Conservation (phyloP, 768 basidiomycete species). For the Tubosaeta sp. region DNA sequence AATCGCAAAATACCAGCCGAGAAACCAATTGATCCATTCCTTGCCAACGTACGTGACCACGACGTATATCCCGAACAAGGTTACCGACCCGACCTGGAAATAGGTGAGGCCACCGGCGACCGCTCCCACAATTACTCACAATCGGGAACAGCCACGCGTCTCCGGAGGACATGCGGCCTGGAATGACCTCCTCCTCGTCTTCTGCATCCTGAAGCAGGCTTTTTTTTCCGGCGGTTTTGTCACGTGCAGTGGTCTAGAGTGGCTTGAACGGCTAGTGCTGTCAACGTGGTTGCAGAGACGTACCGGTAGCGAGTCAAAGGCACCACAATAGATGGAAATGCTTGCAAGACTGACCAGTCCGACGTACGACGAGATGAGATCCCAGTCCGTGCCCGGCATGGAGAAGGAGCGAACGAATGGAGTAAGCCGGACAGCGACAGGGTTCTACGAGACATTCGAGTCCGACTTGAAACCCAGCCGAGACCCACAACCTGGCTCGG, state of each 20-base stretch:
- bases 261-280: not conserved
- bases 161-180: constrained; percentile 55
- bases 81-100: constrained; percentile 61
- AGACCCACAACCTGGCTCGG: not conserved
- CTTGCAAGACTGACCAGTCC: constrained; percentile 65
- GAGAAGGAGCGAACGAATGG: not conserved
- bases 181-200: constrained; percentile 52
- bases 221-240: not conserved
- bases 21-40: constrained; percentile 78
- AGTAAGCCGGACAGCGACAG: not conserved
- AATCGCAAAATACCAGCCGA: constrained; percentile 72
- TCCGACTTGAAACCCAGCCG: not conserved
- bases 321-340: constrained; percentile 65
- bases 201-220: constrained; percentile 40
- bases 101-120: not conserved
- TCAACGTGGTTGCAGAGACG: constrained; percentile 21
- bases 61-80: constrained; percentile 64
- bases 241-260: constrained; percentile 7
- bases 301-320: constrained; percentile 66
- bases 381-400: constrained; percentile 42
- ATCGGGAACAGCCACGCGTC: constrained; percentile 79
- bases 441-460: not conserved
- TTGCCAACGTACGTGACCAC: constrained; percentile 73
- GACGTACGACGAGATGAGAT: constrained; percentile 60
- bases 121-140: constrained; percentile 38